phyloP scores from a whole-genome alignment of 345 rosid genomes.

The Ceriops zippeliana region DNA sequence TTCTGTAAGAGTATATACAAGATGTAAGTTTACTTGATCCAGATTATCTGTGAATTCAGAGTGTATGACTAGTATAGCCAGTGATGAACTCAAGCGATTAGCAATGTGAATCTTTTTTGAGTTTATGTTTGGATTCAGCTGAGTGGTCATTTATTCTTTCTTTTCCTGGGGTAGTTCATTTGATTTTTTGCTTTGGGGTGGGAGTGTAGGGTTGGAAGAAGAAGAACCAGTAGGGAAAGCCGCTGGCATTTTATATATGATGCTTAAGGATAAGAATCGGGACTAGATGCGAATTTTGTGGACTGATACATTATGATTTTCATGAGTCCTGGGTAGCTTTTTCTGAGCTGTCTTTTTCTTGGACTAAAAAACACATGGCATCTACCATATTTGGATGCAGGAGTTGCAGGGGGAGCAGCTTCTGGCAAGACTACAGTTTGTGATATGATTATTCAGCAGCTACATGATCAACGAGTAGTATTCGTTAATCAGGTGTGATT shows the following conservation, averaged over 20 bases:
- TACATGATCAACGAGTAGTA: conserved; percentile 98
- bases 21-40: too few relatives aligned
- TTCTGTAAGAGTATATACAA: too few relatives aligned
- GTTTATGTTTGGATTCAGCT: too few relatives aligned
- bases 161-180: not conserved
- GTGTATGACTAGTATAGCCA: too few relatives aligned
- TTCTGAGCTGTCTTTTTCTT: not conserved
- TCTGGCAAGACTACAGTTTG: conserved; percentile 98
- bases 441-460: conserved; percentile 98
- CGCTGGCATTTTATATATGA: not conserved
- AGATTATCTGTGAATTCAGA: too few relatives aligned
- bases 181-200: not conserved
- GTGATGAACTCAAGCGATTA: too few relatives aligned
- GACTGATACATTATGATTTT: not conserved
- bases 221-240: not conserved
- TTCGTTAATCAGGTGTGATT: conserved; percentile 79
- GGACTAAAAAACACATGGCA: not conserved
- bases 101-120: too few relatives aligned
- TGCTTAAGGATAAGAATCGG: not conserved
- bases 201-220: not conserved
- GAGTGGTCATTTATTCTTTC: too few relatives aligned
- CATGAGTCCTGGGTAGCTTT: not conserved
- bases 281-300: not conserved
- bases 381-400: conserved; percentile 27
- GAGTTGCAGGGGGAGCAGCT: conserved; percentile 99